These are phyloP conservation scores for Peronospora farinosa DNA, from an alignment of 352 stramenopile species.

Conservation along the genomic window DNA sequence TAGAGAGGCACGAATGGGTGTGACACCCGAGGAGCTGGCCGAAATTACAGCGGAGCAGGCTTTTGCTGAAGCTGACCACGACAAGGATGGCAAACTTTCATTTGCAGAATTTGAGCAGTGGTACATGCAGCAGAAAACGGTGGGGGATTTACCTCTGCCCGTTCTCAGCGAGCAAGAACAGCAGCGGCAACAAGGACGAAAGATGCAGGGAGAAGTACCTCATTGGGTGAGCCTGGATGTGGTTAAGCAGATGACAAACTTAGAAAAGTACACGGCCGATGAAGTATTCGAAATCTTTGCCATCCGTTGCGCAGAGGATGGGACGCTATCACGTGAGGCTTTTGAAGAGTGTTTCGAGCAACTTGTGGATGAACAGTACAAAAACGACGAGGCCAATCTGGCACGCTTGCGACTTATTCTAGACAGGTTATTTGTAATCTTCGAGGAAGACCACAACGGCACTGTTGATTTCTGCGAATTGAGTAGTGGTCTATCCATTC, in stretches of 20 bases:
- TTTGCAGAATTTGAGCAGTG: conserved; percentile 82
- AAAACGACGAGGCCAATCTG: conserved; percentile 60
- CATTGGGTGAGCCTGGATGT: conserved; percentile 69
- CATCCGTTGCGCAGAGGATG: conserved; percentile 69
- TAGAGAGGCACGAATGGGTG: conserved; percentile 46
- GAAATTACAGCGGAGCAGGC: conserved; percentile 72
- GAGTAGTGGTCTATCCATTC: conserved; percentile 69
- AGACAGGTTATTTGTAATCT: conserved; percentile 76
- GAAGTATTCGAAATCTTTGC: conserved; percentile 87
- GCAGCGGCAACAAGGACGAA: conserved; percentile 11
- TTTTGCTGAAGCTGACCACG: conserved; percentile 71
- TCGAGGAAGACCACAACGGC: conserved; percentile 72
- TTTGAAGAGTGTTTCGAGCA: conserved; percentile 83
- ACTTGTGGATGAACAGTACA: conserved; percentile 76
- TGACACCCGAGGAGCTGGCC: conserved; percentile 65
- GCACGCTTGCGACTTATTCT: conserved; percentile 59
- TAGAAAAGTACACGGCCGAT: conserved; percentile 72
- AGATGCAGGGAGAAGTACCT: conserved; percentile 21
- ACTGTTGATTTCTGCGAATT: conserved; percentile 84
- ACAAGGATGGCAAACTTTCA: conserved; percentile 72
- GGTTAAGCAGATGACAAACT: conserved; percentile 80
- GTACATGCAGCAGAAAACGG: conserved; percentile 52
- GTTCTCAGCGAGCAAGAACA: conserved; percentile 18
- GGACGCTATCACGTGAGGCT: conserved; percentile 67
- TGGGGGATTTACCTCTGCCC: conserved; percentile 15